A percentile compares a stretch with the other conserved stretches of the same genome.
These are phyloP conservation scores for Astraeus odoratus DNA, from an alignment of 768 basidiomycete genomes.

Conservation along the genomic window DNA sequence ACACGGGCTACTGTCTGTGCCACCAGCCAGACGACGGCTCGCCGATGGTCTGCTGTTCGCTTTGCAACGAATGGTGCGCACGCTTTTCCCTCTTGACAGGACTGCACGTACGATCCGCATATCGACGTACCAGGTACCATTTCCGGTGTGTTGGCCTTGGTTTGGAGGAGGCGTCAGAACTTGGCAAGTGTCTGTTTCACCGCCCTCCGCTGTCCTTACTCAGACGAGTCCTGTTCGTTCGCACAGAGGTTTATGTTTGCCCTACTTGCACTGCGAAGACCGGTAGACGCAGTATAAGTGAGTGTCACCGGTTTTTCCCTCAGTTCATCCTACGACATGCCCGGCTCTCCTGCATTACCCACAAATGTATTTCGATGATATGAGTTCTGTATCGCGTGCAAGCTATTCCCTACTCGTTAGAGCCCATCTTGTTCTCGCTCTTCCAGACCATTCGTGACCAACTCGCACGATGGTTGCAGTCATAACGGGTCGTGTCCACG, in stretches of 20 bases:
- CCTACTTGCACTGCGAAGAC: constrained; percentile 51
- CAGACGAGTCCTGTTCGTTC: constrained; percentile 4
- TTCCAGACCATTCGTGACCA: constrained; percentile 26
- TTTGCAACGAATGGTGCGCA: constrained; percentile 66
- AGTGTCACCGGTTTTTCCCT: constrained; percentile 43
- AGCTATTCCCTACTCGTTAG: constrained; percentile 30
- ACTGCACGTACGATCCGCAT: constrained; percentile 3
- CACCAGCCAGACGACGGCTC: constrained; percentile 65
- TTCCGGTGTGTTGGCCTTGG: constrained; percentile 66
- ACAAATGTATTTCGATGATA: constrained; percentile 33
- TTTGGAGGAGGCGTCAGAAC: constrained; percentile 64
- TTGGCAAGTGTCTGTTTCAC: constrained; percentile 50
- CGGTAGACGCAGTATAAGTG: constrained; percentile 66
- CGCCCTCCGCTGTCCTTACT: constrained; percentile 5
- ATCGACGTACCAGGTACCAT: constrained; percentile 58
- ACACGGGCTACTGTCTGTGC: constrained; percentile 52
- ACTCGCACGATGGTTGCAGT: constrained; percentile 25
- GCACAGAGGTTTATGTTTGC: constrained; percentile 54
- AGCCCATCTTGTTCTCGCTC: constrained; percentile 23
- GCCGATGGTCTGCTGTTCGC: constrained; percentile 72
- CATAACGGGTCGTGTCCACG: constrained; percentile 26
- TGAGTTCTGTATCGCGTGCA: constrained; percentile 30
- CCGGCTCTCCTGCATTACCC: constrained; percentile 20
- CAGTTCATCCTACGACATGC: constrained; percentile 22
- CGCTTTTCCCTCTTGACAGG: neutral